These are phyloP conservation scores for Paraurostyla sp. DNA, from an alignment of 73 alveolate genomes.

Conservation along the genomic window DNA sequence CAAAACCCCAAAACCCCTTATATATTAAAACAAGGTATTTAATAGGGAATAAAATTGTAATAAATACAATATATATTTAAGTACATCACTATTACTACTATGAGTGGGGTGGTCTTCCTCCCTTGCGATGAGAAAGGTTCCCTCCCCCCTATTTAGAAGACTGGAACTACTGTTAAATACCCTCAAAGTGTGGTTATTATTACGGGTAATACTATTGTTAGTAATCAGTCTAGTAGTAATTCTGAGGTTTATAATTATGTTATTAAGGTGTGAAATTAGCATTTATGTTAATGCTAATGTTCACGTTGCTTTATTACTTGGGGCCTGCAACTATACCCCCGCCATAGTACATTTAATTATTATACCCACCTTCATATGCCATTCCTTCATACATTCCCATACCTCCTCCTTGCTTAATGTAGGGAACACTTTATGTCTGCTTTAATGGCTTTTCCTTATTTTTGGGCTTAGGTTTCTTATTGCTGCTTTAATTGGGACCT, in stretches of 20 bases:
- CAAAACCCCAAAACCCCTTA: no score
- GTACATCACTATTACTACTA: not conserved
- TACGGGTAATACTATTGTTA: constrained; percentile 29
- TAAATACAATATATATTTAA: no score
- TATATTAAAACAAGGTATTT: no score
- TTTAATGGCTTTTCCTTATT: constrained; percentile 4
- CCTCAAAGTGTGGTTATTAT: not conserved
- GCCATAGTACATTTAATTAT: not conserved
- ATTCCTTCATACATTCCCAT: no score
- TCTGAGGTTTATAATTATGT: not conserved
- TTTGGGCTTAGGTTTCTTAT: not conserved
- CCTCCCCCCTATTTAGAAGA: not conserved
- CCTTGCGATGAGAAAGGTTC: constrained; percentile 10
- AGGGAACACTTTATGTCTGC: no score
- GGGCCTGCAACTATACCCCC: not conserved
- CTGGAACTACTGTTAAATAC: constrained; percentile 25
- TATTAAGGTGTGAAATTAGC: constrained; percentile 21
- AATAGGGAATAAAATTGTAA: no score
- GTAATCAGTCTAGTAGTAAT: not conserved
- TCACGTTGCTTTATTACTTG: not conserved
- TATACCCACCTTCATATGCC: not conserved
- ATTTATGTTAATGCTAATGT: constrained; percentile 22
- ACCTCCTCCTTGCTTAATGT: not conserved
- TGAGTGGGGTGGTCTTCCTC: constrained; percentile 5
- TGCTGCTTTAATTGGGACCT: not conserved